Base-by-base conservation (phyloP, 768 basidiomycete species). In the Podaxis sp. region DNA sequence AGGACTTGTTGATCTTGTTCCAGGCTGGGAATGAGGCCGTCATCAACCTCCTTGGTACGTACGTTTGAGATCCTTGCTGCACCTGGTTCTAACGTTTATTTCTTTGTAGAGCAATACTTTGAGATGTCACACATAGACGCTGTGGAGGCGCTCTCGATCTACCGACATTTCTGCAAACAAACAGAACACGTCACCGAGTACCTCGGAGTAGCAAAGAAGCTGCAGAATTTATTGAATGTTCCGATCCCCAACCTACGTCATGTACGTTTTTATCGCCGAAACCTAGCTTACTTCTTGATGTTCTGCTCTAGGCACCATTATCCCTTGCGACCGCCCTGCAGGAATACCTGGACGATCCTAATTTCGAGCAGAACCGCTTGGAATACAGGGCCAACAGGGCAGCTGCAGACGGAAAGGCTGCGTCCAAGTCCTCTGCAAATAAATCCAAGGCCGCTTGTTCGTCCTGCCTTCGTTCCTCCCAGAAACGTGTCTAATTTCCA, bases 71-170 rank as follows among this genome's bases (percentile, higher is more conserved):
- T 24, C 28, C 19, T 54, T 40, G 53, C 38, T 26, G 38, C 11
- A 6, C 11, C 11, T 63, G n/a, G 46, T 62, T 44, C 52, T 75
- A 71, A 33, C 65, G 69, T 77, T 59, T 70, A 67, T 51, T 66
- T 76, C 57, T 24, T 36, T n/a, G 74, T 64, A 88, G 97, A 98
- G 71, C 91, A 96, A 76, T 99, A 97, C 75, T 98, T 99, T 70
- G 96, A 97, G 73, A 99, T 99, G 97, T 93, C 95, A 0, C 90
- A 92, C 65, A 75, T 88, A n/a, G 96, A 99, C 71, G 97, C 96
- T 0, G 77, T 84, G 40, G 87, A 91, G 36, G 92, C 96, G 2
- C 84, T 99, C 26, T 74, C 77, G 17, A 88, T 99, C 64, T 99
- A 99, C 79, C 92, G 94, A 59, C 86, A 90, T 64, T 99, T 99